A percentile compares a stretch with the other conserved stretches of the same genome.
Conservation (phyloP, 2,329 filamentous ascomycete species). For the Colletotrichum truncatum region DNA sequence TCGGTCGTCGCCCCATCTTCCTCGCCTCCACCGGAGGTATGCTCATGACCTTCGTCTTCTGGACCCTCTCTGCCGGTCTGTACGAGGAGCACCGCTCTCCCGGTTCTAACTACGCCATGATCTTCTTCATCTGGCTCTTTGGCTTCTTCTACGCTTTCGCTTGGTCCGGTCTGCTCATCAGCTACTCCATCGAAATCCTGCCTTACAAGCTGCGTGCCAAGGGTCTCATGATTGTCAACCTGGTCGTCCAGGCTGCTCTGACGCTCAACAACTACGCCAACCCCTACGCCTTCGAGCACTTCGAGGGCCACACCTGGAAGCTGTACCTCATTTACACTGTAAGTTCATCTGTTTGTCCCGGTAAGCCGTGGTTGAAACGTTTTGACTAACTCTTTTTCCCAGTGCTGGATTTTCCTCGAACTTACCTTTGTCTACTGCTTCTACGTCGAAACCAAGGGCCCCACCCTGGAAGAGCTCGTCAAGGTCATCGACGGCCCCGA, state of each 20-base stretch:
- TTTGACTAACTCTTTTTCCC: not conserved
- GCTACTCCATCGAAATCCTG: slow-evolving; percentile 61
- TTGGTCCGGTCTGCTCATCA: slow-evolving; percentile 66
- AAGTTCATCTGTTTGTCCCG: slow-evolving; percentile 36
- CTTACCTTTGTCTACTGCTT: slow-evolving; percentile 64
- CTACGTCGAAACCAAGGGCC: slow-evolving; percentile 69
- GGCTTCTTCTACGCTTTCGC: slow-evolving; percentile 61
- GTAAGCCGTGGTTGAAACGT: no score
- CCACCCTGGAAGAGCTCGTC: slow-evolving; percentile 73
- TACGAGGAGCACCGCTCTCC: slow-evolving; percentile 49
- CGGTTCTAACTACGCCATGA: slow-evolving; percentile 51
- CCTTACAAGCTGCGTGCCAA: slow-evolving; percentile 60
- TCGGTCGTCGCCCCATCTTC: slow-evolving; percentile 67
- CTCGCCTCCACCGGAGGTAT: slow-evolving; percentile 53
- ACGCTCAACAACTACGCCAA: slow-evolving; percentile 65
- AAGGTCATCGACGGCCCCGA: slow-evolving; percentile 72
- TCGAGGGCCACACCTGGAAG: slow-evolving; percentile 57
- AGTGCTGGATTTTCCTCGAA: slow-evolving; percentile 62
- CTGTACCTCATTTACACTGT: slow-evolving; percentile 66
- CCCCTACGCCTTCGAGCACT: slow-evolving; percentile 60
- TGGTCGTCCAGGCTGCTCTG: slow-evolving; percentile 63
- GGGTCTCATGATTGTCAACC: slow-evolving; percentile 66
- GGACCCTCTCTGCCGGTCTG: slow-evolving; percentile 57
- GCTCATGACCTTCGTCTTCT: slow-evolving; percentile 59
- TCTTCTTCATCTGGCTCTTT: slow-evolving; percentile 51